Evolutionary conservation across 2,329 filamentous ascomycete genomes (phyloP).

Genomic region (Lasiodiplodia hormozganensis): DNA sequence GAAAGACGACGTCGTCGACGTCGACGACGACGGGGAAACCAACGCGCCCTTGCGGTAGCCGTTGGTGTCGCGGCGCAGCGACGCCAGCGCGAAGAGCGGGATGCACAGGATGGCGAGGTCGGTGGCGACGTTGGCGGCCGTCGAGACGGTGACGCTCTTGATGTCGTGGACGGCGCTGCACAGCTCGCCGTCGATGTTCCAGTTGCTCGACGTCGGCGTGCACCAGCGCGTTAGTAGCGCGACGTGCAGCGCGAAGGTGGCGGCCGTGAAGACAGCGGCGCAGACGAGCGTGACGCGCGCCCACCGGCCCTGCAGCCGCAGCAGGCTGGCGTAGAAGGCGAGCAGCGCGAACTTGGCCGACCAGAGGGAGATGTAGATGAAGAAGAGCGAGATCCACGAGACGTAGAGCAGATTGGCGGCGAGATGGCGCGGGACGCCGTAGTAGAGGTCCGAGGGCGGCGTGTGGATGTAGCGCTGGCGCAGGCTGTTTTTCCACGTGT

Average conservation of each 20-base stretch:
- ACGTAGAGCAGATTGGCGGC: constrained; percentile 41
- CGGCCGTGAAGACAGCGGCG: constrained; percentile 36
- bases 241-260: constrained; percentile 41
- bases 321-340: constrained; percentile 42
- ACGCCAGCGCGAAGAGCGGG: constrained; percentile 37
- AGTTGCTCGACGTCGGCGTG: constrained; percentile 36
- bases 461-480: constrained; percentile 36
- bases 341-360: constrained; percentile 40
- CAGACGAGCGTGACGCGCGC: constrained; percentile 33
- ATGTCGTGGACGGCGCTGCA: constrained; percentile 39
- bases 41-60: not conserved
- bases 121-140: constrained; percentile 40
- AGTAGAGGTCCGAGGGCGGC: constrained; percentile 34
- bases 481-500: constrained; percentile 43
- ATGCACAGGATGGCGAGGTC: constrained; percentile 40
- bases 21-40: not conserved
- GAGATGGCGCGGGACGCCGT: constrained; percentile 36
- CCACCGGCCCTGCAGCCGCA: constrained; percentile 35
- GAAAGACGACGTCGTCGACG: not conserved
- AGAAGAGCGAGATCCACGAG: constrained; percentile 43
- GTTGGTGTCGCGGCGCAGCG: constrained; percentile 25
- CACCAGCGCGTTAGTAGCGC: constrained; percentile 42
- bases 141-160: constrained; percentile 38
- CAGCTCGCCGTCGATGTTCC: constrained; percentile 33
- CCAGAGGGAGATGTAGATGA: constrained; percentile 43